Evolutionary conservation across 2,329 filamentous ascomycete species (phyloP), one percentile per base, ranked within the genome.

Genomic region (Knufia petricola): DNA sequence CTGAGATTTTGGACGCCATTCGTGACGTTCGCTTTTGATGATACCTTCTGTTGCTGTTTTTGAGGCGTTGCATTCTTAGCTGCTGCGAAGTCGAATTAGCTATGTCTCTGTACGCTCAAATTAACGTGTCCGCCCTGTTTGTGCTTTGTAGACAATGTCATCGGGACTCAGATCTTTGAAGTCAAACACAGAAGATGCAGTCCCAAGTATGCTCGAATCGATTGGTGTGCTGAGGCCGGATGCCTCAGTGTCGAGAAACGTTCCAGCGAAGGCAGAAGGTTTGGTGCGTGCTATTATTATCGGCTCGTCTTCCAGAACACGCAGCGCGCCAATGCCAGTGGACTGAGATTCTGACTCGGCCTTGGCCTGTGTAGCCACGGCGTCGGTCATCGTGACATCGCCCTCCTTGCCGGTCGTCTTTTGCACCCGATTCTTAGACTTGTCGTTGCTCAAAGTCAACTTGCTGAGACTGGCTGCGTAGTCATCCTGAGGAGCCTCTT

Each of bases 81-180:
- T 57, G 44, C 17, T 52, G 34, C 20, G 32, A 38, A 31, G 24
- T n/a, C 15, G 20, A n/a, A 50, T 57, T 41, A 57, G 55, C 47
- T 59, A 55, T 52, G 66, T 70, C 56, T 62, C 46, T 55, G 44
- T 60, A 37, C 58, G 61, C 52, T 55, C 53, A 48, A 57, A 47
- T 52, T 55, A 53, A 54, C 61, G 61, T 87, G 84, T 84, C 87
- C 88, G 85, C 69, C 82, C 65, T 60, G 59, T 82, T 74, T 95
- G 90, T 58, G 89, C 90, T 65, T 82, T 80, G 54, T 87, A 75
- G 60, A 95, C 85, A 61, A 92, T 70, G 65, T 95, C 89, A 70
- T 96, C 89, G 58, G 89, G 89, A 68, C 89, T 95, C 48, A 90
- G 89, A 64, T 81, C 79, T 73, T 82, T 74, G 69, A 95, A 95